Percentiles rank a stretch among this genome's conserved stretches.
These are phyloP conservation scores for Bretziella fagacearum DNA, from an alignment of 2,329 filamentous ascomycete species.

Conservation along the genomic window DNA sequence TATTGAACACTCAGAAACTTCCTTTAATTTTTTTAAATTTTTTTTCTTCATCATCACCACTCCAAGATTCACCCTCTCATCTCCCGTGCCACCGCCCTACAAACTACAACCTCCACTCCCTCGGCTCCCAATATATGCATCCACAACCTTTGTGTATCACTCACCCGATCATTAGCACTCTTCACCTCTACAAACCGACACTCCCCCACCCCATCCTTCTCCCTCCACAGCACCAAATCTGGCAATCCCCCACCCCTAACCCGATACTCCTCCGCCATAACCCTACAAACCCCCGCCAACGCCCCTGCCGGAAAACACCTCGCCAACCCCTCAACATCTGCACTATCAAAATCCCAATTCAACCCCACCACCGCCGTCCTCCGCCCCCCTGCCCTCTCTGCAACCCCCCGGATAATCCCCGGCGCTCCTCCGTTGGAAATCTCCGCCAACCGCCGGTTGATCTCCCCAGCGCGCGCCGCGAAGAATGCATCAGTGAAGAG, in stretches of 20 bases:
- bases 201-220: slow-evolving; percentile 25
- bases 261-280: slow-evolving; percentile 92
- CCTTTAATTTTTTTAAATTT: not conserved
- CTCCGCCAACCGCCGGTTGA: slow-evolving; percentile 70
- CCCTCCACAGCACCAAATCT: slow-evolving; percentile 77
- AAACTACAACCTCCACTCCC: slow-evolving; percentile 73
- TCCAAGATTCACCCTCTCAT: slow-evolving; percentile 1
- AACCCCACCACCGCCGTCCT: slow-evolving; percentile 80
- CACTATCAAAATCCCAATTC: slow-evolving; percentile 71
- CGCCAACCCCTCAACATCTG: slow-evolving; percentile 65
- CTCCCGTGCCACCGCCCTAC: slow-evolving; percentile 41
- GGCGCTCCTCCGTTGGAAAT: slow-evolving; percentile 70
- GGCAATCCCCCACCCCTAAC: slow-evolving; percentile 67
- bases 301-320: slow-evolving; percentile 64
- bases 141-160: slow-evolving; percentile 92
- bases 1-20: not conserved
- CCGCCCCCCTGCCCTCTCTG: slow-evolving; percentile 48
- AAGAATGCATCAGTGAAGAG: slow-evolving; percentile 89
- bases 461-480: slow-evolving; percentile 66
- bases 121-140: slow-evolving; percentile 81
- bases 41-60: not conserved
- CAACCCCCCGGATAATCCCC: slow-evolving; percentile 48
- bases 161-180: slow-evolving; percentile 78
- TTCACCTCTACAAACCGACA: slow-evolving; percentile 70
- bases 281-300: slow-evolving; percentile 71